Conservation (phyloP, 331 rosid species). For the Acacia pycnantha region DNA sequence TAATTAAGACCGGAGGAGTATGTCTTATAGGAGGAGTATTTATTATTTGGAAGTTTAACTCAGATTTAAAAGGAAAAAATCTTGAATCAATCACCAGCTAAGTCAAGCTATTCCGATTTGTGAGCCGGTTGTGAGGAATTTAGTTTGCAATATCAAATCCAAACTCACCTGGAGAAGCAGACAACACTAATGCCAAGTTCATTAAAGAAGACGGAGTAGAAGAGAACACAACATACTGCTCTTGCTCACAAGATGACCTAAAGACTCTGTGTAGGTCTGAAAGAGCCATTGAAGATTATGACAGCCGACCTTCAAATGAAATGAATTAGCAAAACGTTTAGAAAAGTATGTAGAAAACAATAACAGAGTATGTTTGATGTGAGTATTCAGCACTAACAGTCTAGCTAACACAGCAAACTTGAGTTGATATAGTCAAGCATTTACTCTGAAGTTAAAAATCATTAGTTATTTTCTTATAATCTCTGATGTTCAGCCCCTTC, state of each 20-base stretch:
- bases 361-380: too few species aligned
- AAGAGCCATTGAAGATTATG: neutral
- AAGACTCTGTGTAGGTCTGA: neutral
- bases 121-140: neutral
- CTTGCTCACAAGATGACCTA: neutral
- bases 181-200: too few species aligned
- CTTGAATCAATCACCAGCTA: neutral
- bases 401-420: neutral
- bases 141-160: neutral
- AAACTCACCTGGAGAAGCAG: neutral
- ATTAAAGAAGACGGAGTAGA: neutral
- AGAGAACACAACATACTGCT: neutral
- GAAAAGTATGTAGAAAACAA: neutral
- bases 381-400: too few species aligned
- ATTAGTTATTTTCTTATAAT: neutral
- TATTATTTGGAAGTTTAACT: neutral
- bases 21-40: neutral
- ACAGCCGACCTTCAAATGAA: neutral
- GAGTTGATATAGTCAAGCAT: neutral
- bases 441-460: neutral
- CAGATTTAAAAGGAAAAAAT: neutral
- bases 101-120: neutral
- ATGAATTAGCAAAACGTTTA: neutral
- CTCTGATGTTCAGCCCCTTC: neutral
- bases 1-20: too few species aligned